Percentiles rank a stretch among this genome's conserved stretches.
phyloP scores from a whole-genome alignment of 2,329 filamentous ascomycete species.

The Claviceps citrina region DNA sequence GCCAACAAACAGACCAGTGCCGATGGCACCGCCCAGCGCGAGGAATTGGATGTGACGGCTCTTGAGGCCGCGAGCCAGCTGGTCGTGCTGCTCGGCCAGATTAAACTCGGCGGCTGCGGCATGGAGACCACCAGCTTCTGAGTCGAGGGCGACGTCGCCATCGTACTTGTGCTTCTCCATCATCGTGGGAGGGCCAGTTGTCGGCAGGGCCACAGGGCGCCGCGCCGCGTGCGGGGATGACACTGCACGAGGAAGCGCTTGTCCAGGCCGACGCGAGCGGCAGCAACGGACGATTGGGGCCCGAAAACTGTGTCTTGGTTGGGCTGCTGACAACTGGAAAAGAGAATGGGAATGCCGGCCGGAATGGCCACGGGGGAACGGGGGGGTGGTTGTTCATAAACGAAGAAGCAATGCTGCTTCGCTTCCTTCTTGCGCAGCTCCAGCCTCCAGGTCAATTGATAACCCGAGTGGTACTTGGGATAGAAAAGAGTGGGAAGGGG shows the following conservation, averaged over 20 bases:
- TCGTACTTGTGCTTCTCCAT: slow-evolving; percentile 10
- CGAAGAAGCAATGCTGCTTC: too few relatives aligned
- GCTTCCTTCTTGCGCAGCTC: too few relatives aligned
- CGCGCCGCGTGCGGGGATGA: too few relatives aligned
- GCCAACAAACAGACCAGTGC: slow-evolving; percentile 49
- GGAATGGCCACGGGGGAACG: neutral
- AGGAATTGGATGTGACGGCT: slow-evolving; percentile 46
- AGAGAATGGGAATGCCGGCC: neutral
- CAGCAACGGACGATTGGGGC: neutral
- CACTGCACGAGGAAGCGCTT: neutral
- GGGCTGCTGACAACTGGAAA: neutral
- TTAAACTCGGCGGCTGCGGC: slow-evolving; percentile 17
- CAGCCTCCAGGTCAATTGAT: neutral
- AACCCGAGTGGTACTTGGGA: neutral
- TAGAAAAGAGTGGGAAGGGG: slow-evolving; percentile 3
- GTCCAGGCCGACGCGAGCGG: neutral
- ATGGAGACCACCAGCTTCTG: slow-evolving; percentile 12
- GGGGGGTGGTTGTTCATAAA: neutral
- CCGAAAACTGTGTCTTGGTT: neutral
- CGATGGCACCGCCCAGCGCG: slow-evolving; percentile 42
- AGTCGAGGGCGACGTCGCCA: slow-evolving; percentile 5
- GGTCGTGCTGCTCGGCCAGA: slow-evolving; percentile 24
- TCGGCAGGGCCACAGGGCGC: neutral
- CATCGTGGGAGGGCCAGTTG: neutral
- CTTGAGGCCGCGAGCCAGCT: slow-evolving; percentile 41